Base-by-base conservation (phyloP, 208 protist genomes). In the Crithidia thermophila region DNA sequence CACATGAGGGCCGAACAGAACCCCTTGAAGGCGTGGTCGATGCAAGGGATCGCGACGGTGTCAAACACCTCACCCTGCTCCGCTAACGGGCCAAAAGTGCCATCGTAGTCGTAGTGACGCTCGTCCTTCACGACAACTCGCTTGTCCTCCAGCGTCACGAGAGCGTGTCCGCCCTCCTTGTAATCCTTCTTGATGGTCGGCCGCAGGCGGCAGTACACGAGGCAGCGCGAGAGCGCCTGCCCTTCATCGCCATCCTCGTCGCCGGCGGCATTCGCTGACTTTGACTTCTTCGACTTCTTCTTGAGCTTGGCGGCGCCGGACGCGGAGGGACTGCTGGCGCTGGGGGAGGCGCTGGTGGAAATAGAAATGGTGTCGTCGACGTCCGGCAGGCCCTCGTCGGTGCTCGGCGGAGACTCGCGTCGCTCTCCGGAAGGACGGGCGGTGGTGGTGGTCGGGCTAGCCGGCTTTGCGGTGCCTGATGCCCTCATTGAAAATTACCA, bases 1-100 rank as follows among this genome's bases (percentile, higher is more conserved):
- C 88, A 94, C 89, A 98, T 95, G 25, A 98, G 67, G 0, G 94
- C 90, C 6, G 85, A 85, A 60, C 83, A 92, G 75, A 93, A 95
- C 16, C 93, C 93, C 23, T 93, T 82, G 64, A 97, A 90, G 20
- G 90, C 86, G 61, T 96, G 87, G 31, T 87, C 75, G 33, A 97
- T 79, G 49, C 87, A 94, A 2, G 92, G 86, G 3, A 87, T 66
- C 10, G 88, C 89, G 18, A 94, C 85, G n/a, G 79, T 47, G 21
- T 90, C 56, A 67, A 97, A 95, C 1, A 97, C 75, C 7, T 94
- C 78, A 21, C 79, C 65, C 63, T 97, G 92, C 40, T 83, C 88
- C 30, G 72, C 79, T 3, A 82, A 57, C 3, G 79, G 72, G 51
- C 75, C 80, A 65, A 97, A 97, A 21, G 79, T 87, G 34, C 87